Base-by-base conservation (phyloP, 768 basidiomycete species). In the Boletus sensibilis region DNA sequence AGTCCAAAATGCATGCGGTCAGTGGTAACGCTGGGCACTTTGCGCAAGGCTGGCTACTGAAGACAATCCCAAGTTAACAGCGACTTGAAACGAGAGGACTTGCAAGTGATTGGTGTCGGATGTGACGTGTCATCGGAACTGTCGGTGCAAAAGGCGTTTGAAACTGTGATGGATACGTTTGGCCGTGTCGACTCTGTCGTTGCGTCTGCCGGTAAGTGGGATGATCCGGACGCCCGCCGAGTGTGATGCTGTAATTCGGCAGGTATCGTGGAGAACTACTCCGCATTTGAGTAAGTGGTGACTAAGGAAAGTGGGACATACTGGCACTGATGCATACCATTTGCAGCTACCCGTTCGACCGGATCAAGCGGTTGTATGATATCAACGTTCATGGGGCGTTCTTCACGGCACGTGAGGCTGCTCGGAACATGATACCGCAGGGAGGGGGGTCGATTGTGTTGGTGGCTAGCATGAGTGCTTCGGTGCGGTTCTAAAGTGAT, bases 341-440 rank as follows among this genome's bases (percentile, higher is more conserved):
- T 44, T n/a, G 39, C 47, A 91, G 89, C 44, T 94, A 98, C 75
- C 95, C 95, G 3, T 83, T 86, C 50, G 88, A 93, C 59, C 87
- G 89, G 50, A 84, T 93, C 64, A 87, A 87, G 70, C 83, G 85
- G 53, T 76, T 98, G 53, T 91, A 88, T 68, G 92, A 94, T 65
- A 84, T 98, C 78, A 98, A 98, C 67, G 90, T 98, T 41, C 92
- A 97, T 69, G 95, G 94, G 53, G 85, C 86, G 14, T 95, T 92
- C 77, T 96, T 88, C 76, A 96, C 94, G n/a, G 96, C 96, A 11
- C 87, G 96, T 27, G 94, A 98, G 73, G 95, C 91, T 2, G 95
- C 94, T 44, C 87, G 88, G 61, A 79, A 83, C 74, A 98, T 98
- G 96, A 89, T 95, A 58, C 83, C 87, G 10, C 78, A 81, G 50